Conservation (phyloP, 345 rosid genomes). For the Lepidium didymum region DNA sequence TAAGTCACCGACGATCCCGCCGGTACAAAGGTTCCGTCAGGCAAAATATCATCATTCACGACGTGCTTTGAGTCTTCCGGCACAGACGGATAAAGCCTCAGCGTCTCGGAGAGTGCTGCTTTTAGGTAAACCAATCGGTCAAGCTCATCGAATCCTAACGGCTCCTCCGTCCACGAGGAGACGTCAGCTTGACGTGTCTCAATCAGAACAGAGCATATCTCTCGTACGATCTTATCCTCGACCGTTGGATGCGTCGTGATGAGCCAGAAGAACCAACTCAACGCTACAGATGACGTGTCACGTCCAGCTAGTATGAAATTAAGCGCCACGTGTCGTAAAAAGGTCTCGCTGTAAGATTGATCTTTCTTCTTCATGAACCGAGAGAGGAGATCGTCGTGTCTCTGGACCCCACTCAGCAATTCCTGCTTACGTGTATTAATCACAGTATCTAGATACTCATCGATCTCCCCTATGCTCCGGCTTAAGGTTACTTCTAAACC, state of each 20-base stretch:
- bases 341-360: constrained; percentile 48
- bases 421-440: constrained; percentile 70
- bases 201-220: constrained; percentile 50
- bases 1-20: constrained; percentile 87
- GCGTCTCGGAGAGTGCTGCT: constrained; percentile 83
- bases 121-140: constrained; percentile 73
- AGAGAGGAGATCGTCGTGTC: constrained; percentile 81
- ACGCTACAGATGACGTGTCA: constrained; percentile 90
- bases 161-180: constrained; percentile 64
- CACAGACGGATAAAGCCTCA: constrained; percentile 91
- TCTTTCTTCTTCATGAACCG: constrained; percentile 90
- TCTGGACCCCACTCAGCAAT: constrained; percentile 40
- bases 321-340: constrained; percentile 77
- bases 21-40: constrained; percentile 85
- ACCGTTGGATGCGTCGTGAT: constrained; percentile 54
- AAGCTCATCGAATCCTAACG: constrained; percentile 64
- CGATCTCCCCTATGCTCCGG: constrained; percentile 66
- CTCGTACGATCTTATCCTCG: constrained; percentile 71
- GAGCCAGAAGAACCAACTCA: constrained; percentile 92
- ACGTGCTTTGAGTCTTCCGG: constrained; percentile 90
- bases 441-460: constrained; percentile 54
- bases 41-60: constrained; percentile 66
- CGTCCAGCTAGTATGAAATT: constrained; percentile 96
- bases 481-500: constrained; percentile 81
- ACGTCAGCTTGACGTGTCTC: constrained; percentile 65